These are phyloP conservation scores for Rhizophora mangle DNA, from an alignment of 345 rosid species.

Conservation along the genomic window DNA sequence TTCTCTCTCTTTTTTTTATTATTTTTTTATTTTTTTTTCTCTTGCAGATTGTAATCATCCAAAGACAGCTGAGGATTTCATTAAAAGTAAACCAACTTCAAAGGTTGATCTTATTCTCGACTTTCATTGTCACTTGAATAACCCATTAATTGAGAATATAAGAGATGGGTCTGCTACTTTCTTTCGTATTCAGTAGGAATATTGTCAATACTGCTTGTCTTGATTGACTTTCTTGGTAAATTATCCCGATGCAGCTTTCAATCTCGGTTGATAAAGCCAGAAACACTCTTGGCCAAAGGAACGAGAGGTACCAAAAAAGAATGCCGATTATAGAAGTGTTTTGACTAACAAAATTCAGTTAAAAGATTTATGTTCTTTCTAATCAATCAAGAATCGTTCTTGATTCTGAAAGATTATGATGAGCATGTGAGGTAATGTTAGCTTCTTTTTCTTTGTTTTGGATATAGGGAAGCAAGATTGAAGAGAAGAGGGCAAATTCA, in stretches of 20 bases:
- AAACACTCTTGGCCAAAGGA: constrained; percentile 35
- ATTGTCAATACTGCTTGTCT: neutral
- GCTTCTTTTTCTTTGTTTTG: neutral
- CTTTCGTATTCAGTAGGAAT: neutral
- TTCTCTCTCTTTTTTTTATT: neutral
- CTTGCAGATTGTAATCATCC: constrained; percentile 81
- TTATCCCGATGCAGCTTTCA: constrained; percentile 28
- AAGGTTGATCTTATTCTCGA: constrained; percentile 36
- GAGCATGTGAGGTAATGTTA: neutral
- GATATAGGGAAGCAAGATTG: constrained; percentile 42
- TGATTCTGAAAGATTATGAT: neutral
- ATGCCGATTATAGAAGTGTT: neutral
- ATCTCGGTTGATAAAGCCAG: constrained; percentile 27
- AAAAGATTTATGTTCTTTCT: constrained; percentile 1
- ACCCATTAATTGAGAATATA: neutral
- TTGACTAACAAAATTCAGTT: constrained; percentile 1
- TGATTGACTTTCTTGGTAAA: constrained; percentile 1
- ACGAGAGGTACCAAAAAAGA: constrained; percentile 37
- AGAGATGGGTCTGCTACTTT: neutral
- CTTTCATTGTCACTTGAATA: neutral
- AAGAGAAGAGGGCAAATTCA: constrained; percentile 56
- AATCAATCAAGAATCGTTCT: neutral
- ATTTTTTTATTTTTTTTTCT: neutral
- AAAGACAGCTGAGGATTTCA: constrained; percentile 67
- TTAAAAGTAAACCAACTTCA: constrained; percentile 44